phyloP scores from a whole-genome alignment of 495 filamentous ascomycete genomes.

The Podospora pseudoanserina region DNA sequence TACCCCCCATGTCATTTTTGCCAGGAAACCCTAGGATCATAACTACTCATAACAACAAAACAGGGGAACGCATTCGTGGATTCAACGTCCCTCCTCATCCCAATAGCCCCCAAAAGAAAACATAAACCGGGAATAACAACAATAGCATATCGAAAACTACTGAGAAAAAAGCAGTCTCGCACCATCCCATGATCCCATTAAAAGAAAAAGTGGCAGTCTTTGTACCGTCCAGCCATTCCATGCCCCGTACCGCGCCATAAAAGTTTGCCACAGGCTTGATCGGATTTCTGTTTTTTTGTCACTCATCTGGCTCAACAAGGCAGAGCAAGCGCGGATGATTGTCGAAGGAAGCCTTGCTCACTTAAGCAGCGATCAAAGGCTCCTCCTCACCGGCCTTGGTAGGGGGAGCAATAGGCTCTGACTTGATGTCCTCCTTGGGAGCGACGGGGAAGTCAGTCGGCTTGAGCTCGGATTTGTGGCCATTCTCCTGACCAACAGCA shows the following conservation, averaged over 20 bases:
- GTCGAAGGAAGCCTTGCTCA: not conserved
- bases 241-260: not conserved
- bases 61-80: not conserved
- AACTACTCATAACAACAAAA: not conserved
- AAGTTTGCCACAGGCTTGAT: not conserved
- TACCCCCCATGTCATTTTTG: not conserved
- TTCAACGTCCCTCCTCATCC: not conserved
- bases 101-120: not conserved
- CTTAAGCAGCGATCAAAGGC: conserved; percentile 38
- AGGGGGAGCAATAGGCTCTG: conserved; percentile 16
- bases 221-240: not conserved
- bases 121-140: not conserved
- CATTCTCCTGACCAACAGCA: conserved; percentile 22
- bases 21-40: not conserved
- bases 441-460: conserved; percentile 58
- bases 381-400: conserved; percentile 31
- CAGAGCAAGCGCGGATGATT: not conserved
- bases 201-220: not conserved
- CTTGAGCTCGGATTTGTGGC: conserved; percentile 26
- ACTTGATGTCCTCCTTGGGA: conserved; percentile 43
- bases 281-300: not conserved
- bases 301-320: not conserved
- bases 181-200: not conserved
- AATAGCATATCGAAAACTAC: not conserved
- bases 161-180: not conserved